A percentile compares a stretch with the other conserved stretches of the same genome.
Evolutionary conservation across 2,329 filamentous ascomycete species (phyloP).

Genomic region (Pseudogymnoascus pannorum): DNA sequence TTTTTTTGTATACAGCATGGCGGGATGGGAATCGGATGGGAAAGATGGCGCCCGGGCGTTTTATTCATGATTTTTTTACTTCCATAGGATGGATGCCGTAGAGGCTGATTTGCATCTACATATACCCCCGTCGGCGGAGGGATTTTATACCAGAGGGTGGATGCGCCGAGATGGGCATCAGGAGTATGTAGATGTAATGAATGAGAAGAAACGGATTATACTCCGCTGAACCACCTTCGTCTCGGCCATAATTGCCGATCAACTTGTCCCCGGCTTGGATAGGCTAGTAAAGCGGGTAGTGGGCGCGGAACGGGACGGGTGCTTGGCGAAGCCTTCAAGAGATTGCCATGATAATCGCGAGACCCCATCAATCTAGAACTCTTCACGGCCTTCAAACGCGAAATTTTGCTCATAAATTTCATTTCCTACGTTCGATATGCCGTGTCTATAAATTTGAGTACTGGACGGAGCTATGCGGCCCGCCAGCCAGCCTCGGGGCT

Average conservation of each 20-base stretch:
- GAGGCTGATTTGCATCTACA: constrained; percentile 2
- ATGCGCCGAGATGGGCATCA: neutral
- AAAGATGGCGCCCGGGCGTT: constrained; percentile 1
- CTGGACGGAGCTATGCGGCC: neutral
- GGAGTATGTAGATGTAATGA: constrained; percentile 4
- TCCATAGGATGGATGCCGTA: neutral
- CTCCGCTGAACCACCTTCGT: neutral
- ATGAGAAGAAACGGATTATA: constrained; percentile 1
- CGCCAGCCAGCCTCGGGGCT: neutral
- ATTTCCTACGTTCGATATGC: neutral
- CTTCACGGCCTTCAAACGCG: neutral
- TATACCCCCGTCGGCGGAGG: neutral
- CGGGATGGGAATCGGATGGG: neutral
- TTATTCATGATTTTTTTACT: neutral
- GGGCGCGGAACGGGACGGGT: neutral
- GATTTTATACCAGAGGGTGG: neutral
- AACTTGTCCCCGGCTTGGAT: neutral
- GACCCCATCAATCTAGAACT: neutral
- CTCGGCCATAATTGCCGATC: neutral
- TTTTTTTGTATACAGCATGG: constrained; percentile 5
- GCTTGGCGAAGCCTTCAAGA: neutral
- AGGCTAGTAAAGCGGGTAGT: neutral
- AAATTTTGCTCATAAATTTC: neutral
- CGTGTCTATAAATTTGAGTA: neutral
- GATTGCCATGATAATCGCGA: neutral